phyloP scores from a whole-genome alignment of 2,329 filamentous ascomycete genomes.

The Diplodia seriata region DNA sequence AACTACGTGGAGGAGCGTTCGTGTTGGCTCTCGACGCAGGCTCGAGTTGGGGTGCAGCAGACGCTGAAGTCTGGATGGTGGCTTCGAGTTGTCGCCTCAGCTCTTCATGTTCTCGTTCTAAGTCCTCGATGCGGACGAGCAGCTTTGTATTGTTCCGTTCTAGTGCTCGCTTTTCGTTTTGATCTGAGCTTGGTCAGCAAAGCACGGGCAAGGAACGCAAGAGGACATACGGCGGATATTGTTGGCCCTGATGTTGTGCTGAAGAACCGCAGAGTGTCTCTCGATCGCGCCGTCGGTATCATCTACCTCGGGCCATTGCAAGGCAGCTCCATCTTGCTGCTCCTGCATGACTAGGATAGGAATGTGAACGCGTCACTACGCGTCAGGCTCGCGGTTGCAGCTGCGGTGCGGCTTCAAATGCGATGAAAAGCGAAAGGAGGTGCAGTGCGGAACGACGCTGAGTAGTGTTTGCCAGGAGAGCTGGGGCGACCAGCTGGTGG shows the following conservation, averaged over 20 bases:
- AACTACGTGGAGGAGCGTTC: not conserved
- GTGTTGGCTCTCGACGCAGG: not conserved
- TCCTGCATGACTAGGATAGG: conserved; percentile 19
- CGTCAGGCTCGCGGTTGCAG: not conserved
- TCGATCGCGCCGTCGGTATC: not conserved
- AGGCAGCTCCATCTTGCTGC: conserved; percentile 3
- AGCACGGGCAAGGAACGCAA: not conserved
- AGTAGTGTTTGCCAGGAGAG: not conserved
- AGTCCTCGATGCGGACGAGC: conserved; percentile 14
- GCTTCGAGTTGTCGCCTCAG: conserved; percentile 34
- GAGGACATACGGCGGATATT: conserved; percentile 3
- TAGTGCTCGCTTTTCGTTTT: conserved; percentile 14
- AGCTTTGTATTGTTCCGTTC: conserved; percentile 17
- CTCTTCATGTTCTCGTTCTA: conserved; percentile 34
- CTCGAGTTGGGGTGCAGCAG: not conserved
- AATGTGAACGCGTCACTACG: conserved; percentile 13
- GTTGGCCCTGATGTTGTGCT: conserved; percentile 9
- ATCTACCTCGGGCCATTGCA: conserved; percentile 1
- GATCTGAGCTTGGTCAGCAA: conserved; percentile 6
- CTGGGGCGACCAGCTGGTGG: not conserved
- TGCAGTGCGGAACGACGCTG: not conserved
- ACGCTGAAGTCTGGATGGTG: not conserved
- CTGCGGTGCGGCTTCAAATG: not conserved
- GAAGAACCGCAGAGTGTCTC: not conserved
- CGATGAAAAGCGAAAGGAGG: not conserved